Evolutionary conservation across 1,139 yeast species (phyloP), one percentile per base, ranked within the genome.

Genomic region (Pneumocystis canis): DNA sequence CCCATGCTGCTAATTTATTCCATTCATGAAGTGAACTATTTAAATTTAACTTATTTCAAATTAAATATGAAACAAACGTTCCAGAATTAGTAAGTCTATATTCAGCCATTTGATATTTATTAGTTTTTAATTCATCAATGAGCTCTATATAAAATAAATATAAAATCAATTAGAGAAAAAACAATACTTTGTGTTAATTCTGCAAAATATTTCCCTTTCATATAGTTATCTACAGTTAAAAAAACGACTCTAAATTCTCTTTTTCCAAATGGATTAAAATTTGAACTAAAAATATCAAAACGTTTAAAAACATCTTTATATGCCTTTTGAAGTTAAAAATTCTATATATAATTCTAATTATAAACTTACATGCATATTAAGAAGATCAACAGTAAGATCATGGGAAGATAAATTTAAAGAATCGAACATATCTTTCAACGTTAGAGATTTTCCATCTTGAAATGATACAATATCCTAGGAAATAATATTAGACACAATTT

Each of bases 261-360:
- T 76, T 92, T 98, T 31, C 99, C 99, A 70, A 94, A 87, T 28
- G 99, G 99, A 71, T 94, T 94, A 77, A 94, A 94, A 75, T 94
- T 94, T 76, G 94, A 80, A 73, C 94, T 94, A 79, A 94, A 94
- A 75, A 94, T 94, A 75, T 94, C 99, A 72, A 94, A 94, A 70
- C 98, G 81, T 75, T 94, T 98, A 80, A 94, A 94, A 0, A 97
- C 86, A 72, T 94, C 98, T 66, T 92, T 88, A 73, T 94, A 98
- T 2, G 99, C 59, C 59, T 57, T 20, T 3, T 1, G 6, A n/a
- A 14, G n/a, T n/a, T n/a, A 2, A 39, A 33, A 18, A 54, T 31
- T 9, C 18, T 2, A n/a, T 31, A n/a, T 97, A 54, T 18, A 32
- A 35, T 54, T 54, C n/a, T n/a, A 18, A n/a, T n/a, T n/a, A 5